Evolutionary conservation across 73 alveolate species (phyloP), one percentile per base, ranked within the genome.

Genomic region (Uronychia setigera): DNA sequence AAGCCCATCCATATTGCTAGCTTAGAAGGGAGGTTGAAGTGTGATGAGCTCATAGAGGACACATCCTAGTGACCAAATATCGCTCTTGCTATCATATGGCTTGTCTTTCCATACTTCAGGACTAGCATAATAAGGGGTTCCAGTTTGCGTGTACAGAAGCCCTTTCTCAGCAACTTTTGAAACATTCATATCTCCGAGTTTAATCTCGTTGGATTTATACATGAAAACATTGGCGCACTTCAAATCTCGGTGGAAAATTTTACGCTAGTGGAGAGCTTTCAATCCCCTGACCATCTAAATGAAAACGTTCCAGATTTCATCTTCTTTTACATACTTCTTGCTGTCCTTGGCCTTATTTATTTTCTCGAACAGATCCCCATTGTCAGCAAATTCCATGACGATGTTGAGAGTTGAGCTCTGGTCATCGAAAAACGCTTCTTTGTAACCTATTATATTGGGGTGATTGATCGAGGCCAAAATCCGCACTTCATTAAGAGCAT

Each of bases 61-160:
- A 87, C 98, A 95, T 0, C 99, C 99, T 32, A 96, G 79, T 0
- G 97, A 91, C 99, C 99, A 96, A 31, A 96, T 94, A 93, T 96
- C 99, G 88, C 98, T 95, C 91, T 94, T 96, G 29, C 86, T 88
- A 79, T 94, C 98, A 88, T 96, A 96, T 46, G 98, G 98, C 67
- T 91, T 82, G 91, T 96, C 99, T 78, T 91, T 93, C 99, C 99
- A 96, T 0, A 96, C 99, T 81, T 96, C 99, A 31, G 91, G 91
- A 60, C 91, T 83, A 11, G 91, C 91, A 76, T 83, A 83, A 32
- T 83, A 83, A 0, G 91, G 91, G 0, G 91, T 83, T 11, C 91
- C 91, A 35, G 91, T 83, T 83, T 83, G 59, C 13, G 91, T 83
- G 30, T 59, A 46, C 1, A 74, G 80, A 0, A 83, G 29, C 1